Evolutionary conservation across 2,329 filamentous ascomycete species (phyloP), one percentile per base, ranked within the genome.

Genomic region (Ophiosphaerella korrae): DNA sequence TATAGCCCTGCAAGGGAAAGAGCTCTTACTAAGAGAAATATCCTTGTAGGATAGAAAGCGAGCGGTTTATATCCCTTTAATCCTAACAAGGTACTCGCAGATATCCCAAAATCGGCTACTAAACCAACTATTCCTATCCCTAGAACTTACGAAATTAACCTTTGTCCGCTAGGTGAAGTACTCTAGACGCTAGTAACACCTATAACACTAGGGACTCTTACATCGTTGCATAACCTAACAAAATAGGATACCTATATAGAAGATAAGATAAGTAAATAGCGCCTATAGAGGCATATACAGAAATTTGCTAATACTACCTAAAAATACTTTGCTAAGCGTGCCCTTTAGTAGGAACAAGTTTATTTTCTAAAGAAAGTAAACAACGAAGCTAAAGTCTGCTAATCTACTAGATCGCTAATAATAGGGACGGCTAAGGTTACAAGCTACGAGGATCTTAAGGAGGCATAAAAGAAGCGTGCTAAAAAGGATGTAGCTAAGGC

Each of bases 301-400:
- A 26, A 26, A 26, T 8, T 26, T 26, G 42, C 49, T 9, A 61
- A 53, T 31, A 66, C 69, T 35, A 54, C 60, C 47, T 43, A 66
- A 55, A 52, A 50, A 48, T 60, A 55, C 12, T 62, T 65, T 50
- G 18, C 38, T 3, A 40, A 40, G 18, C 2, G 38, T 5, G 32
- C 32, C 9, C 51, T 59, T 16, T 36, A 64, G 40, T 12, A 31
- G 45, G 58, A 72, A 26, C 55, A 63, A 37, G 68, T 62, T 47
- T 42, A 48, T 41, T 60, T 68, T 53, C 58, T 73, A 21, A 43
- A 49, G n/a, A 38, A 38, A 14, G 63, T 67, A 13, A 66, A 69
- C 44, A 61, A 67, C 53, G 55, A 69, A 62, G 56, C 55, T 3
- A 18, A 38, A 14, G 16, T 18, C 7, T 11, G 35, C 8, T 14